Conservation (phyloP, 2,329 filamentous ascomycete genomes). For the Aspergillus viridinutans region DNA sequence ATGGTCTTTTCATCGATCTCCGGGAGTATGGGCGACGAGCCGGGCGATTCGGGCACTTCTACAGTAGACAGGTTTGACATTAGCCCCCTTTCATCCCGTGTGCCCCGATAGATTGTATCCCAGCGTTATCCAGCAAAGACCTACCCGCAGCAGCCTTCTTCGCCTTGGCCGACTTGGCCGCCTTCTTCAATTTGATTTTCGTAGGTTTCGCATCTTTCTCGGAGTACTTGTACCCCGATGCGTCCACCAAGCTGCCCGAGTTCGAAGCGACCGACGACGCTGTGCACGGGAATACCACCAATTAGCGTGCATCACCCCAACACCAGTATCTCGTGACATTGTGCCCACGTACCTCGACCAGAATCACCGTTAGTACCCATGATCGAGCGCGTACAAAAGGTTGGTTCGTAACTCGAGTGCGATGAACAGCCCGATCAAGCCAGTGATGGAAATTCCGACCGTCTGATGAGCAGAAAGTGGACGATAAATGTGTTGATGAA, state of each 20-base stretch:
- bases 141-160: conserved; percentile 1
- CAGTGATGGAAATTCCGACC: neutral
- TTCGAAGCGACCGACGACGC: conserved; percentile 25
- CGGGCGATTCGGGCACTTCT: conserved; percentile 27
- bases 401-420: neutral
- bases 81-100: neutral
- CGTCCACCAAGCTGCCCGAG: conserved; percentile 39
- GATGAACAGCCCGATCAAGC: neutral
- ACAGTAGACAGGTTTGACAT: neutral
- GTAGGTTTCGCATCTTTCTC: conserved; percentile 42
- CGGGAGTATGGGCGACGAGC: conserved; percentile 42
- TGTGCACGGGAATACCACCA: conserved; percentile 3
- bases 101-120: neutral
- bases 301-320: neutral
- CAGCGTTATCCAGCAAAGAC: neutral
- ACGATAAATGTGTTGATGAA: neutral
- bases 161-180: conserved; percentile 26
- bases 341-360: conserved; percentile 29
- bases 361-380: conserved; percentile 36
- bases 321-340: neutral
- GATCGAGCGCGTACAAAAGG: conserved; percentile 11
- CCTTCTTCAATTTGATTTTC: conserved; percentile 44
- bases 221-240: conserved; percentile 44
- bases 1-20: conserved; percentile 70
- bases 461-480: neutral